Evolutionary conservation across 148 eudicot species (phyloP).

Genomic region (Fagopyrum esculentum): DNA sequence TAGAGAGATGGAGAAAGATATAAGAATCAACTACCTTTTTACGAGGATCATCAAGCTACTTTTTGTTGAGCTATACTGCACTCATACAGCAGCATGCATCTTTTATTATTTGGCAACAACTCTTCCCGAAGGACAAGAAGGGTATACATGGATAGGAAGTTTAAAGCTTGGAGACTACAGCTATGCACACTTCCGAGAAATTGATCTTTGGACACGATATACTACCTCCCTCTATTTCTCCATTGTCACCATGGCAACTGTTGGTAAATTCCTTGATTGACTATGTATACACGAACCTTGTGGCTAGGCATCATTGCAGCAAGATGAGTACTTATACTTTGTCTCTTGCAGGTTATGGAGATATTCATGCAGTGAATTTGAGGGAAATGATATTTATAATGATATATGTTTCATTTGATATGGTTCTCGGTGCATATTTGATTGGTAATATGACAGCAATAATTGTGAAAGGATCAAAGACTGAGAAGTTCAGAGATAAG

Average conservation of each 20-base stretch:
- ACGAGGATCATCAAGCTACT: constrained; percentile 78
- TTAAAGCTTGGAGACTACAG: constrained; percentile 74
- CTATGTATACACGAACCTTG: background rate
- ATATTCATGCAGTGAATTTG: constrained; percentile 68
- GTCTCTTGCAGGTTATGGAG: constrained; percentile 54
- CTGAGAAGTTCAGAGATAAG: constrained; percentile 62
- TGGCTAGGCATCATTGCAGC: no score
- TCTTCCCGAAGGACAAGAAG: constrained; percentile 62
- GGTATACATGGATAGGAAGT: constrained; percentile 96
- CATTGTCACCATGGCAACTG: constrained; percentile 91
- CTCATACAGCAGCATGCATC: constrained; percentile 96
- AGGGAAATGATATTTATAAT: constrained; percentile 73
- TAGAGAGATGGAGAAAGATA: constrained; percentile 75
- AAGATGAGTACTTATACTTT: no score
- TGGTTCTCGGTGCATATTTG: constrained; percentile 68
- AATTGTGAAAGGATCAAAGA: constrained; percentile 66
- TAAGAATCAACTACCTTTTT: constrained; percentile 68
- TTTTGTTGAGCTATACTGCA: constrained; percentile 77
- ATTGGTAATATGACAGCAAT: constrained; percentile 72
- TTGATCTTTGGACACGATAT: constrained; percentile 75
- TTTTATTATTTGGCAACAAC: constrained; percentile 89
- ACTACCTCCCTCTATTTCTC: constrained; percentile 79
- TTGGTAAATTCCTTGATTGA: constrained; percentile 43
- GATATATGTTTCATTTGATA: constrained; percentile 69
- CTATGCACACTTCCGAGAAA: constrained; percentile 67